Percentiles rank a stretch among this genome's conserved stretches.
Evolutionary conservation across 345 rosid genomes (phyloP).

Genomic region (Turritis glabra): DNA sequence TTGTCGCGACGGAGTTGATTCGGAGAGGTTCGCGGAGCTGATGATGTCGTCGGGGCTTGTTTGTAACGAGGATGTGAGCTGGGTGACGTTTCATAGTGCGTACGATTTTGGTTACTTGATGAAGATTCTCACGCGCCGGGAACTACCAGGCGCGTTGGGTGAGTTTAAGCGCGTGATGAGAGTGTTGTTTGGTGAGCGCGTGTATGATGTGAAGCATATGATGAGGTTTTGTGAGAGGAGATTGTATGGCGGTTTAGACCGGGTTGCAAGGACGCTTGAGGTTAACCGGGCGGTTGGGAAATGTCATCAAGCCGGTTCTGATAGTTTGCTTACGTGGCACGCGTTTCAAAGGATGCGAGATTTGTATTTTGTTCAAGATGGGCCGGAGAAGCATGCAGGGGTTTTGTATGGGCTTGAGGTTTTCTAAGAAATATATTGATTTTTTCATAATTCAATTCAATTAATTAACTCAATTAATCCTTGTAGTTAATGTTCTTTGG

Average conservation of each 20-base stretch:
- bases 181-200: conserved; percentile 58
- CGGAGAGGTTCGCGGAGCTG: conserved; percentile 67
- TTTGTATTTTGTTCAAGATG: conserved; percentile 56
- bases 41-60: conserved; percentile 87
- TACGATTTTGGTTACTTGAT: conserved; percentile 88
- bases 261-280: conserved; percentile 57
- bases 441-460: conserved; percentile 4
- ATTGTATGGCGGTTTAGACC: conserved; percentile 74
- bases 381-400: conserved; percentile 71
- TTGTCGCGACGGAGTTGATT: conserved; percentile 54
- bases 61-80: conserved; percentile 70
- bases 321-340: conserved; percentile 87
- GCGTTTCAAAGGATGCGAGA: conserved; percentile 74
- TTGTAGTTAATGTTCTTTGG: conserved; percentile 5
- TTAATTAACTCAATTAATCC: conserved; percentile 9
- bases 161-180: conserved; percentile 54
- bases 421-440: conserved; percentile 4
- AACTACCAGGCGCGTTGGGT: conserved; percentile 48
- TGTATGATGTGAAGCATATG: conserved; percentile 83
- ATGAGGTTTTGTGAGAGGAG: conserved; percentile 59
- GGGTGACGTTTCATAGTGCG: conserved; percentile 96
- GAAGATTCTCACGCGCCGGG: conserved; percentile 68
- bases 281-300: conserved; percentile 74
- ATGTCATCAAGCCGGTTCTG: conserved; percentile 94
- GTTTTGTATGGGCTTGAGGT: conserved; percentile 75